Percentiles rank a stretch among this genome's conserved stretches.
These are phyloP conservation scores for Actinomortierella ambigua DNA, from an alignment of 371 early-diverging fungal genomes.

Conservation along the genomic window DNA sequence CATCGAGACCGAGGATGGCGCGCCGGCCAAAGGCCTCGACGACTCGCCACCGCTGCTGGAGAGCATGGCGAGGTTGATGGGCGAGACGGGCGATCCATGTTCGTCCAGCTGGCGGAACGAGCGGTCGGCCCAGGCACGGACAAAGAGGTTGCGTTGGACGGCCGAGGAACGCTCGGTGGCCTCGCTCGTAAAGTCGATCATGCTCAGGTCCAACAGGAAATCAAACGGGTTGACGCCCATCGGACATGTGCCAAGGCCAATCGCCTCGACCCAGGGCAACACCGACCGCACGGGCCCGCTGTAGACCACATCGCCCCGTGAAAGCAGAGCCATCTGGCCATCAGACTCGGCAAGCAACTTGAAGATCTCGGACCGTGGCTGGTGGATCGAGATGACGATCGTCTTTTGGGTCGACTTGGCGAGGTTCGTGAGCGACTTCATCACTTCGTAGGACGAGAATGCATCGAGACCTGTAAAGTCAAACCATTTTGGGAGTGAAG, in stretches of 20 bases:
- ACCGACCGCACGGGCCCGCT: constrained; percentile 36
- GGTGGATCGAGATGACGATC: constrained; percentile 43
- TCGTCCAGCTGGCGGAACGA: background rate
- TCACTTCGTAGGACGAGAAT: constrained; percentile 43
- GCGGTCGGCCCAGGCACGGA: constrained; percentile 20
- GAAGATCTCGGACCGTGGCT: constrained; percentile 45
- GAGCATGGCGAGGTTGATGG: constrained; percentile 4
- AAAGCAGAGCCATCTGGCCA: constrained; percentile 43
- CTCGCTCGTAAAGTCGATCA: constrained; percentile 41
- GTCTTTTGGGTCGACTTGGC: constrained; percentile 41
- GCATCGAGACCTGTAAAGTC: constrained; percentile 27
- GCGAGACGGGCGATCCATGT: background rate
- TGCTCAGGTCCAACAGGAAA: constrained; percentile 35
- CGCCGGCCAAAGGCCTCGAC: constrained; percentile 3
- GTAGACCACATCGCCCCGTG: constrained; percentile 40
- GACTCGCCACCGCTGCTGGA: constrained; percentile 27
- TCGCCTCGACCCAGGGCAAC: constrained; percentile 32
- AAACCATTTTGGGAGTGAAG: too few species aligned
- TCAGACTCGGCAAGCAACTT: constrained; percentile 33
- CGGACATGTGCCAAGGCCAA: constrained; percentile 23
- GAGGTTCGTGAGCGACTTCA: constrained; percentile 41
- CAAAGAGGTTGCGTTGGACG: constrained; percentile 22
- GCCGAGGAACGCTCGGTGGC: constrained; percentile 26
- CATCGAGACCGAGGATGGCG: constrained; percentile 11
- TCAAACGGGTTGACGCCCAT: constrained; percentile 40